A percentile compares a stretch with the other conserved stretches of the same genome.
phyloP scores from a whole-genome alignment of 768 basidiomycete genomes.

The Exsudoporus frostii region DNA sequence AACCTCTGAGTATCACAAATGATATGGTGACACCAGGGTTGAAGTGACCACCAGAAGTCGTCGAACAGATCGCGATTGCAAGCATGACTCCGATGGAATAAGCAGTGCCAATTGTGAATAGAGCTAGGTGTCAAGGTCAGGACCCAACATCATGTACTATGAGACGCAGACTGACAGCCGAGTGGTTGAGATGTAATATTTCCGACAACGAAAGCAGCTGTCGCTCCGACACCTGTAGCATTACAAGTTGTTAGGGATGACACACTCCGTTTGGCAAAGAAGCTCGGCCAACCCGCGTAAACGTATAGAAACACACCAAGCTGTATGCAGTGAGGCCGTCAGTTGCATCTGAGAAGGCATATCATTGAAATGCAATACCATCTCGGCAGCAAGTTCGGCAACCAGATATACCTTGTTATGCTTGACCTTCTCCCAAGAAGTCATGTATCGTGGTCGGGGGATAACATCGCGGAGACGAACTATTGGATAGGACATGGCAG shows the following conservation, averaged over 20 bases:
- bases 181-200: constrained; percentile 40
- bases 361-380: constrained; percentile 33
- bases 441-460: constrained; percentile 38
- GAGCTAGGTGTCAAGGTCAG: constrained; percentile 33
- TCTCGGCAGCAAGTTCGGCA: constrained; percentile 60
- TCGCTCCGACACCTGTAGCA: constrained; percentile 50
- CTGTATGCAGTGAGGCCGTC: constrained; percentile 28
- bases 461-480: constrained; percentile 43
- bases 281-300: constrained; percentile 41
- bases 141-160: neutral
- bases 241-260: neutral
- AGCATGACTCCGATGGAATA: constrained; percentile 61
- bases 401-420: constrained; percentile 49
- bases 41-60: constrained; percentile 63
- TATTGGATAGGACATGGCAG: constrained; percentile 23
- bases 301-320: constrained; percentile 62
- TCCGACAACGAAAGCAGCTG: constrained; percentile 49
- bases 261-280: neutral
- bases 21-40: constrained; percentile 61
- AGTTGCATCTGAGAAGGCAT: neutral
- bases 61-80: constrained; percentile 48
- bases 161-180: constrained; percentile 43
- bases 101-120: constrained; percentile 55
- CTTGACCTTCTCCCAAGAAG: constrained; percentile 49
- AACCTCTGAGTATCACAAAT: constrained; percentile 49